Evolutionary conservation across 2,329 filamentous ascomycete genomes (phyloP), one percentile per base, ranked within the genome.

Genomic region (Rhynchosporium secalis): DNA sequence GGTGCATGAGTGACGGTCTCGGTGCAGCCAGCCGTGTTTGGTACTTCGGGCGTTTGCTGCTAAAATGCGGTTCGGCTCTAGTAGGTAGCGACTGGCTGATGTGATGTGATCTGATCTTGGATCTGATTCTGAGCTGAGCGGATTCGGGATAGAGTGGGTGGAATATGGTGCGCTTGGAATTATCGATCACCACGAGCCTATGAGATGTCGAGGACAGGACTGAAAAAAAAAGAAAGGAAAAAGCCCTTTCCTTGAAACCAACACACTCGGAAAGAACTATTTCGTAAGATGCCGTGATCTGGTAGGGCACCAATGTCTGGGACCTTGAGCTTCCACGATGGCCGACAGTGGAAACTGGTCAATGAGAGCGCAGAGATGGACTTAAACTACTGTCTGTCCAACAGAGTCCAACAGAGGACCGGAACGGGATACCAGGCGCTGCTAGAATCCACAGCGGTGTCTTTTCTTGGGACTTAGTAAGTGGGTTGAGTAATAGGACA

Each of bases 1-100:
- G 31, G 43, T 28, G 33, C 20, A 40, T 26, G 20, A 36, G 20
- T 36, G 51, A 41, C 29, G n/a, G 51, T 55, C 20, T 20, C 20
- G 20, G 20, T 20, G 51, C 51, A 55, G 51, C 51, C 51, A 55
- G 51, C 51, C 51, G 51, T 55, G 51, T 55, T 41, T 20, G 51
- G 51, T 55, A 55, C 36, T 41, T 55, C 26, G 33, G 33, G 38
- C 33, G 15, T 33, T 40, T 20, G 36, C 9, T 55, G 38, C 51
- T 41, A 55, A 43, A 55, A 51, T 40, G 36, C 51, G 51, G 33
- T 55, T 55, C 51, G 51, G 51, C 51, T 55, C 20, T 10, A 55
- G 29, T 29, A 41, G 51, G 20, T 20, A 20, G 20, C 51, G 51
- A 55, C 51, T 55, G 48, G 48, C 3, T 38, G 31, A 20, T 20